Evolutionary conservation across 768 basidiomycete genomes (phyloP).

Genomic region (Mrakia blollopis): DNA sequence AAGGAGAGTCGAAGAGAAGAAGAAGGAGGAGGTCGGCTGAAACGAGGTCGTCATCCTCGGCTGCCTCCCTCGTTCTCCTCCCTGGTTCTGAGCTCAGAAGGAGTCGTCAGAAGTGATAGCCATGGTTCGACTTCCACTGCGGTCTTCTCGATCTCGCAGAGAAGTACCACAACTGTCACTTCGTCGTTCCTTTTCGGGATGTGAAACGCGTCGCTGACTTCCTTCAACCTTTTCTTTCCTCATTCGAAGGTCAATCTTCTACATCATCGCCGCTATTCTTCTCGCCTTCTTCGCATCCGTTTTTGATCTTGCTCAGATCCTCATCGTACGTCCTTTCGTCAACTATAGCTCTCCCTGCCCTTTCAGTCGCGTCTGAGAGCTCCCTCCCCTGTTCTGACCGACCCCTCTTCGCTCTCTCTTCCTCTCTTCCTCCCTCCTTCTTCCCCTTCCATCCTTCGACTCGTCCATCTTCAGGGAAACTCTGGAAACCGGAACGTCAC

Average conservation of each 20-base stretch:
- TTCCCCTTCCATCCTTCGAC: neutral
- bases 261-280: conserved; percentile 12
- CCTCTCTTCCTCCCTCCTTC: neutral
- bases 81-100: too few species aligned
- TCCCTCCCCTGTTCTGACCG: neutral
- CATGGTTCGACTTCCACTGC: too few species aligned
- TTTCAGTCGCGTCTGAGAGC: neutral
- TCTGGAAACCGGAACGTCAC: neutral
- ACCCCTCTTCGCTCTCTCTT: neutral
- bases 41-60: neutral
- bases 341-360: too few species aligned
- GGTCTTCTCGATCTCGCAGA: too few species aligned
- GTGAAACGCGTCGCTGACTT: neutral
- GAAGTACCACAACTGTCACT: neutral
- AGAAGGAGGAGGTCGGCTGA: neutral
- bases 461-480: neutral
- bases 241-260: conserved; percentile 5
- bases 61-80: too few species aligned
- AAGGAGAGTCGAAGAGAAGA: neutral
- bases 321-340: conserved; percentile 1
- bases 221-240: neutral
- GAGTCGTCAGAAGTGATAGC: too few species aligned
- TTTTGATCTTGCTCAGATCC: conserved; percentile 16
- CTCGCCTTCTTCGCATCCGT: conserved; percentile 22
- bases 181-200: neutral